Conservation (phyloP, 768 basidiomycete species). For the Gautieria morchelliformis region DNA sequence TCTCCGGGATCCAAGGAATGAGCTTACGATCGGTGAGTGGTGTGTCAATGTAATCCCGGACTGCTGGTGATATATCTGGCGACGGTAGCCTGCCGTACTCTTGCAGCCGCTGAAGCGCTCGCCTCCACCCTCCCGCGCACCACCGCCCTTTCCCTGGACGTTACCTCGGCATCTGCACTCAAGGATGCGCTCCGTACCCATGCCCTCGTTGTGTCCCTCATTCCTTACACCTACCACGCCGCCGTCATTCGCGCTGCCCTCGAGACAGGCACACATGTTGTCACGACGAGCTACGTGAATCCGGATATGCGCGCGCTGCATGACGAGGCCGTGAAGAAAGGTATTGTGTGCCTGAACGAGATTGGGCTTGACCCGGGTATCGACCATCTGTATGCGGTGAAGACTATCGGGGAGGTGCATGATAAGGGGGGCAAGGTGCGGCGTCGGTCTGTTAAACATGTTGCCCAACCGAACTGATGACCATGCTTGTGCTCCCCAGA, state of each 20-base stretch:
- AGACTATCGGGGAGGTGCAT: slow-evolving; percentile 91
- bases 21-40: slow-evolving; percentile 53
- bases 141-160: slow-evolving; percentile 75
- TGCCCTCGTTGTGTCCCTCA: slow-evolving; percentile 92
- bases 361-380: slow-evolving; percentile 96
- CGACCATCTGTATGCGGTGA: slow-evolving; percentile 88
- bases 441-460: background rate
- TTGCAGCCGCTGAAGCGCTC: slow-evolving; percentile 64
- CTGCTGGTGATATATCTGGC: background rate
- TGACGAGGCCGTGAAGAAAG: slow-evolving; percentile 70
- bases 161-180: slow-evolving; percentile 53
- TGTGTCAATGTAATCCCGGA: background rate
- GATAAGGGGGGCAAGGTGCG: slow-evolving; percentile 85
- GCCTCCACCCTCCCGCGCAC: slow-evolving; percentile 59
- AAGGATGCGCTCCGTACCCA: slow-evolving; percentile 74
- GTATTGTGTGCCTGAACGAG: slow-evolving; percentile 94
- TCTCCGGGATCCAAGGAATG: slow-evolving; percentile 67
- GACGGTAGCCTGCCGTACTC: slow-evolving; percentile 72
- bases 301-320: slow-evolving; percentile 86
- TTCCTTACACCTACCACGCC: slow-evolving; percentile 89
- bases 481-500: slow-evolving; percentile 27
- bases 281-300: slow-evolving; percentile 93
- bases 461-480: background rate
- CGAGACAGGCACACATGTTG: slow-evolving; percentile 82
- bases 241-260: slow-evolving; percentile 88